Conservation (phyloP, 2,329 filamentous ascomycete genomes). For the Sclerotinia sclerotiorum region DNA sequence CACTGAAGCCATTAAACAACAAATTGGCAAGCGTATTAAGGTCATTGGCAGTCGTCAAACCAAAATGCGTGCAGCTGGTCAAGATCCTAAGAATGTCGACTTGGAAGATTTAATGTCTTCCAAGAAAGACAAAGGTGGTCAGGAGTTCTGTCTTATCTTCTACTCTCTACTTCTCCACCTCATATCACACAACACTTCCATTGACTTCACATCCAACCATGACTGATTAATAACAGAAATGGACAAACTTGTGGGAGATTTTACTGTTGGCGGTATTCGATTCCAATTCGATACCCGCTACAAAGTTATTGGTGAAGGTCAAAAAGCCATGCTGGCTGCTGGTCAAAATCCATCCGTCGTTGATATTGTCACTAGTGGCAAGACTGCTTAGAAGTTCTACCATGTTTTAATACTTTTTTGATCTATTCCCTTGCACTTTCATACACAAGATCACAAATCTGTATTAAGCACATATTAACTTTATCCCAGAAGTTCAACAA, state of each 20-base stretch:
- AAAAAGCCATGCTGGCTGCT: conserved; percentile 47
- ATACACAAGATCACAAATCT: not conserved
- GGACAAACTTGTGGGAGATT: conserved; percentile 26
- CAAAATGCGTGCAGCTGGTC: conserved; percentile 46
- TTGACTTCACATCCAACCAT: not conserved
- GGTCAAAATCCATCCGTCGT: conserved; percentile 42
- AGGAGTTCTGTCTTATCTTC: not conserved
- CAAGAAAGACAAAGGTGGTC: conserved; percentile 22
- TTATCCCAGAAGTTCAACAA: conserved; percentile 18
- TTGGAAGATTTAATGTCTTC: conserved; percentile 25
- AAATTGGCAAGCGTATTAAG: conserved; percentile 45
- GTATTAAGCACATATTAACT: conserved; percentile 22
- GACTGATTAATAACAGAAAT: conserved; percentile 16
- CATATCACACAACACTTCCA: not conserved
- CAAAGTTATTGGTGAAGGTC: conserved; percentile 52
- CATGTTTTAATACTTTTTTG: not conserved
- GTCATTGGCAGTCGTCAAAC: conserved; percentile 52
- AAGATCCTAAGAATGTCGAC: conserved; percentile 43
- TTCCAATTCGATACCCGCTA: conserved; percentile 40
- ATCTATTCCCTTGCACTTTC: not conserved
- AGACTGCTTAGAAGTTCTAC: conserved; percentile 9
- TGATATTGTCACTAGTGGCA: conserved; percentile 7
- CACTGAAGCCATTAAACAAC: conserved; percentile 30
- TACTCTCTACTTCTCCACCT: not conserved
- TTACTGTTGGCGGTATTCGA: conserved; percentile 28